These are phyloP conservation scores for Lyophyllum shimeji DNA, from an alignment of 768 basidiomycete genomes.

Conservation along the genomic window DNA sequence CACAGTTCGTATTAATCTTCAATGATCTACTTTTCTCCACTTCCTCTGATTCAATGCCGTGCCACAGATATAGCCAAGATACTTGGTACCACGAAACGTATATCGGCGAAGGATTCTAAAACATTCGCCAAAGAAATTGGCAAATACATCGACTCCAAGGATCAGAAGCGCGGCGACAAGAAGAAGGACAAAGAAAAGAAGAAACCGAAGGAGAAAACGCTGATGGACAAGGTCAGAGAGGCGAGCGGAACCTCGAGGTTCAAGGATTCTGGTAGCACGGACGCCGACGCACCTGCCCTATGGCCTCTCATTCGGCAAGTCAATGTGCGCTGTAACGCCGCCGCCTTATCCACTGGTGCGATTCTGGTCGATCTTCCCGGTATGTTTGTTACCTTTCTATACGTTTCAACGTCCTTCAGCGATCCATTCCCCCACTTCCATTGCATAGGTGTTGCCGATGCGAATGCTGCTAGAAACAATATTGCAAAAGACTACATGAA, in stretches of 20 bases:
- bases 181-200: constrained; percentile 32
- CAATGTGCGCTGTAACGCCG: constrained; percentile 52
- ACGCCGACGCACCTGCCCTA: constrained; percentile 40
- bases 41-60: background rate
- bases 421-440: background rate
- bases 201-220: constrained; percentile 34
- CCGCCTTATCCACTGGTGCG: constrained; percentile 57
- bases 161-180: constrained; percentile 53
- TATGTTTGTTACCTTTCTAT: constrained; percentile 12
- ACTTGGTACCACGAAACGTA: constrained; percentile 54
- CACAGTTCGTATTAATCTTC: constrained; percentile 32
- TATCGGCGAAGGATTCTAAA: constrained; percentile 49
- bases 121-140: constrained; percentile 52
- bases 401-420: background rate
- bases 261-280: constrained; percentile 18
- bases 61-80: constrained; percentile 40
- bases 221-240: constrained; percentile 32
- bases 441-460: constrained; percentile 52
- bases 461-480: constrained; percentile 60
- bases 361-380: constrained; percentile 67
- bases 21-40: background rate
- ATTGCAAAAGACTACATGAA: constrained; percentile 72
- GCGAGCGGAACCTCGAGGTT: constrained; percentile 20
- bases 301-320: constrained; percentile 69
- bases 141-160: constrained; percentile 68